Percentiles rank a stretch among this genome's conserved stretches.
Conservation (phyloP, 2,329 filamentous ascomycete species). For the Aspergillus sp. region DNA sequence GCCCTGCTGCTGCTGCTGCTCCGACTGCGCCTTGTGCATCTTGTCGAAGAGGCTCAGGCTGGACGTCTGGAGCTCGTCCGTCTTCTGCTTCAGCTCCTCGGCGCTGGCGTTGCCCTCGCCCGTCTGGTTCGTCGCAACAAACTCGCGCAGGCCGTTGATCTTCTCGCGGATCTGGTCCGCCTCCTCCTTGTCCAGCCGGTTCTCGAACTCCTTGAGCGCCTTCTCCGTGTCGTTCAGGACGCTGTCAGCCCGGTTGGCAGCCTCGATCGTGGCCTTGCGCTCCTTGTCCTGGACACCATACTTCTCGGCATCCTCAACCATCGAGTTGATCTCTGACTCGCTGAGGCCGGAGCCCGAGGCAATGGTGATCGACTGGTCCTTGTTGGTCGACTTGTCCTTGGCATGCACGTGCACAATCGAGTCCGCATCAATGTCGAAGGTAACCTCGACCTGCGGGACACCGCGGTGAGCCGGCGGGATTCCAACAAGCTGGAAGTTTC, state of each 20-base stretch:
- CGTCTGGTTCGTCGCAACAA: slow-evolving; percentile 87
- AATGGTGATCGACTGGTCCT: slow-evolving; percentile 99
- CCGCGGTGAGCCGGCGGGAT: slow-evolving; percentile 93
- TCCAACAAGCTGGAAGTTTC: slow-evolving; percentile 98
- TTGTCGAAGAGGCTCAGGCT: slow-evolving; percentile 97
- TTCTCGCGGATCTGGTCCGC: slow-evolving; percentile 89
- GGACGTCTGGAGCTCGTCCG: slow-evolving; percentile 91
- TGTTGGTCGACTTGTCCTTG: slow-evolving; percentile 98
- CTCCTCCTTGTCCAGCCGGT: slow-evolving; percentile 94
- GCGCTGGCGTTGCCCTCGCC: slow-evolving; percentile 80
- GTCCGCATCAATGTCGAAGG: slow-evolving; percentile 97
- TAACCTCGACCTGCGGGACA: slow-evolving; percentile 94
- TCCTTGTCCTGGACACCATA: slow-evolving; percentile 93
- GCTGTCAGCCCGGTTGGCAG: slow-evolving; percentile 93
- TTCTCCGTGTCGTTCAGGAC: slow-evolving; percentile 97
- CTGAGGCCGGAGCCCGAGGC: slow-evolving; percentile 95
- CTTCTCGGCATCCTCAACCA: slow-evolving; percentile 97
- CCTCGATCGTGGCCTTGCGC: slow-evolving; percentile 89
- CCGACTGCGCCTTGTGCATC: slow-evolving; percentile 92
- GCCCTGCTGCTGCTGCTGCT: slow-evolving; percentile 48
- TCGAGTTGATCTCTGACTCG: slow-evolving; percentile 86
- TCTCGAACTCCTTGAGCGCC: slow-evolving; percentile 91
- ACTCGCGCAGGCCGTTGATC: slow-evolving; percentile 75
- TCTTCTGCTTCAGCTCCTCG: slow-evolving; percentile 96
- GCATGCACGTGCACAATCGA: slow-evolving; percentile 96